Conservation (phyloP, 495 filamentous ascomycete species). For the Trichoderma virens region DNA sequence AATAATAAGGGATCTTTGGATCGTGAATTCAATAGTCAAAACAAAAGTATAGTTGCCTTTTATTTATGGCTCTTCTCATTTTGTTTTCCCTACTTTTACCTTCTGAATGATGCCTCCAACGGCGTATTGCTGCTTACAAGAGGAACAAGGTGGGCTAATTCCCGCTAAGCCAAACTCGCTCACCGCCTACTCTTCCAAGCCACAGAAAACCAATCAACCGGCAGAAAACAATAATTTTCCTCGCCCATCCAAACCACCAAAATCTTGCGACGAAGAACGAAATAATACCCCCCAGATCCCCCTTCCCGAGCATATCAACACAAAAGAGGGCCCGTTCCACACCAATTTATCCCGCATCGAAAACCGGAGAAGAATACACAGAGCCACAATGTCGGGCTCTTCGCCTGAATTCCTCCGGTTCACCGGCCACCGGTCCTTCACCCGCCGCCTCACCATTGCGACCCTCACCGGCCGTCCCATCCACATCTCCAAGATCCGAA, state of each 20-base stretch:
- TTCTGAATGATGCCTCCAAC: too few species aligned
- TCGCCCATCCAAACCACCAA: neutral
- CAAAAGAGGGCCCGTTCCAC: too few species aligned
- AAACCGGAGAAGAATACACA: neutral
- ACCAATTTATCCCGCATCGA: neutral
- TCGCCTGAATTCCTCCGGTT: conserved; percentile 52
- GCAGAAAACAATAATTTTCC: conserved; percentile 10
- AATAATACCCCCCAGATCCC: neutral
- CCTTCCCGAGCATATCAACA: neutral
- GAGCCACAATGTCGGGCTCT: conserved; percentile 30
- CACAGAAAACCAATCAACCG: neutral
- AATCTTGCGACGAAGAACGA: neutral
- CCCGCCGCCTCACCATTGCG: conserved; percentile 77
- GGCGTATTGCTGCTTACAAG: too few species aligned
- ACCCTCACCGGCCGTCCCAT: conserved; percentile 85
- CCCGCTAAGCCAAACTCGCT: neutral
- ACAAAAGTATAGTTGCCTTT: too few species aligned
- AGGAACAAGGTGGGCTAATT: too few species aligned
- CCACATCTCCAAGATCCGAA: conserved; percentile 87
- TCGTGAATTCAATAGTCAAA: too few species aligned
- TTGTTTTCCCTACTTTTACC: too few species aligned
- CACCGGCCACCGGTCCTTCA: conserved; percentile 73
- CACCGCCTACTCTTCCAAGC: neutral
- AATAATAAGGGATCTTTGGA: too few species aligned
- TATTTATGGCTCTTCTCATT: too few species aligned